Conservation (phyloP, 2,329 filamentous ascomycete genomes). For the Calonectria multiphialidica region DNA sequence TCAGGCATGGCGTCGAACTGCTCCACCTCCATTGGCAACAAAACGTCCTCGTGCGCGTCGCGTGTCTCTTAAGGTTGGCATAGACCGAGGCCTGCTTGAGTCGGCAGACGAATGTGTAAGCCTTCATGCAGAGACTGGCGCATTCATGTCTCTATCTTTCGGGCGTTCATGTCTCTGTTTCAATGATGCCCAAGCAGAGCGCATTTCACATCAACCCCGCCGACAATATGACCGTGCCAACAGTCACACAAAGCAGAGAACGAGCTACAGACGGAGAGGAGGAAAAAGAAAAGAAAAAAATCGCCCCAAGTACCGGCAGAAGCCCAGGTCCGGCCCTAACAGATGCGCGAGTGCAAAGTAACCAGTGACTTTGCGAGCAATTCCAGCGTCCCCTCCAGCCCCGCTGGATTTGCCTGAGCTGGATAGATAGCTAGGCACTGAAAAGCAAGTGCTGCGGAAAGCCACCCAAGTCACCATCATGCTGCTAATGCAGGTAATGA, state of each 20-base stretch:
- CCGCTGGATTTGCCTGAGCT: not conserved
- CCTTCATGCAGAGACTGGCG: not conserved
- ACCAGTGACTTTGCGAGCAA: slow-evolving; percentile 5
- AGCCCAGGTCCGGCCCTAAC: not conserved
- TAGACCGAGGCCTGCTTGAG: not conserved
- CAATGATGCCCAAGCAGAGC: not conserved
- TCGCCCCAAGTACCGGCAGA: not conserved
- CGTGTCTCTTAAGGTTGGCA: not conserved
- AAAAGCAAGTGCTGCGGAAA: slow-evolving; percentile 15
- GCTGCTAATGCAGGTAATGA: slow-evolving; percentile 23
- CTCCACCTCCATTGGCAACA: slow-evolving; percentile 27
- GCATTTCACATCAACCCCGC: not conserved
- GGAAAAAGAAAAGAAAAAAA: not conserved
- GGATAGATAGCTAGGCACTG: slow-evolving; percentile 10
- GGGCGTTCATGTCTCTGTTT: not conserved
- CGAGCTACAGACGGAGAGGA: not conserved
- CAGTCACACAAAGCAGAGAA: not conserved
- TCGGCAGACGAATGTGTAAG: not conserved
- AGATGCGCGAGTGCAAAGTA: not conserved
- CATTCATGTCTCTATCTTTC: not conserved
- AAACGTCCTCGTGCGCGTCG: not conserved
- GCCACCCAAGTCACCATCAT: slow-evolving; percentile 10
- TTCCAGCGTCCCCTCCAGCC: not conserved
- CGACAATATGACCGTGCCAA: not conserved
- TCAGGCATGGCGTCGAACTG: slow-evolving; percentile 29